phyloP scores from a whole-genome alignment of 805 yeast species.

The Grigorovia transvaalensis region DNA sequence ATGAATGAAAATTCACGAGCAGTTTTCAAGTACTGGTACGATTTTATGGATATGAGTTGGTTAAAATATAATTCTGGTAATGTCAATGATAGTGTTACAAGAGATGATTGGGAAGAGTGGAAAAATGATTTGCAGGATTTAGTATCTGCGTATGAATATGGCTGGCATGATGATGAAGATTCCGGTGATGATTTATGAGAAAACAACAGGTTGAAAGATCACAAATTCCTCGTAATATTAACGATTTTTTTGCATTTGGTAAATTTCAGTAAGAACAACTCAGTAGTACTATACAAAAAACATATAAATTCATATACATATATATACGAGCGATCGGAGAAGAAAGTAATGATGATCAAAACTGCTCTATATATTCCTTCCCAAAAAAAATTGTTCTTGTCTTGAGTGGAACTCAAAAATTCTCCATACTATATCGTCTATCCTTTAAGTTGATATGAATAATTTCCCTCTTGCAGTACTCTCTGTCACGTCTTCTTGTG shows the following conservation, averaged over 20 bases:
- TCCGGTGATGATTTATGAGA: slow-evolving; percentile 26
- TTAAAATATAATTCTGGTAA: slow-evolving; percentile 10
- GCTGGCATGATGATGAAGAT: slow-evolving; percentile 40
- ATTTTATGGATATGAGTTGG: background rate
- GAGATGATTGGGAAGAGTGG: slow-evolving; percentile 45
- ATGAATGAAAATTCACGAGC: slow-evolving; percentile 23
- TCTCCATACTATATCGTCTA: background rate
- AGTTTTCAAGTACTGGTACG: slow-evolving; percentile 23
- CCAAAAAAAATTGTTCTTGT: too few species aligned
- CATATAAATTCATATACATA: too few species aligned
- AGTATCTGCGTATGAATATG: slow-evolving; percentile 40
- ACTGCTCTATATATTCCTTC: too few species aligned
- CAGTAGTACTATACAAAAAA: too few species aligned
- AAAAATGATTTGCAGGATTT: slow-evolving; percentile 38
- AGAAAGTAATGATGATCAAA: too few species aligned
- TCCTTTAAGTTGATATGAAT: slow-evolving; percentile 9
- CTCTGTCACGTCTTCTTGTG: slow-evolving; percentile 18
- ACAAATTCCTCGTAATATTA: too few species aligned
- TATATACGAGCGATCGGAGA: too few species aligned
- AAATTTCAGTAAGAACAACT: too few species aligned
- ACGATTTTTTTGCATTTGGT: too few species aligned
- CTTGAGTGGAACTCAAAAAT: too few species aligned
- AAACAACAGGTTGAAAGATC: too few species aligned
- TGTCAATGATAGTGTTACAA: slow-evolving; percentile 23
- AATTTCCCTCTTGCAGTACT: slow-evolving; percentile 23